phyloP scores from a whole-genome alignment of 2,329 filamentous ascomycete species.

The Monosporascus sp. region DNA sequence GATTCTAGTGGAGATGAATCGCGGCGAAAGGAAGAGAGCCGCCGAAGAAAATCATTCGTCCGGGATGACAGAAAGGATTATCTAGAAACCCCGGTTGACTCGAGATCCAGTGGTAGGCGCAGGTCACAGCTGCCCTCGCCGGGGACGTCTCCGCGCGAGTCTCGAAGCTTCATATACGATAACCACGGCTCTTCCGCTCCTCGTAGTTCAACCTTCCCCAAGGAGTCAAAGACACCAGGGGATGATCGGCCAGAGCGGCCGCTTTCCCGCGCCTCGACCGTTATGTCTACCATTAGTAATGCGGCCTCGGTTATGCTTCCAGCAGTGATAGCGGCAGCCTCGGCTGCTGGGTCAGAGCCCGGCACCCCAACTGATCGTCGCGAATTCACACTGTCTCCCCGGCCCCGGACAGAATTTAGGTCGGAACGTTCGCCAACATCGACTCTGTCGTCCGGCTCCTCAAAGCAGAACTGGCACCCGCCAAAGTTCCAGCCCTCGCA shows the following conservation, averaged over 20 bases:
- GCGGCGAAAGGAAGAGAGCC: slow-evolving; percentile 9
- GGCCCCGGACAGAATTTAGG: slow-evolving; percentile 9
- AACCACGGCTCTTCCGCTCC: slow-evolving; percentile 16
- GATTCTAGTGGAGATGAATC: slow-evolving; percentile 27
- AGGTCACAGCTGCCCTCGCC: slow-evolving; percentile 20
- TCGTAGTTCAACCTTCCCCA: slow-evolving; percentile 26
- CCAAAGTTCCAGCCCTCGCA: slow-evolving; percentile 37
- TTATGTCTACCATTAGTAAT: slow-evolving; percentile 12
- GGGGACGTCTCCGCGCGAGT: slow-evolving; percentile 18
- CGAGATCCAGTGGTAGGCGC: slow-evolving; percentile 12
- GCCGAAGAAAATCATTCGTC: slow-evolving; percentile 17
- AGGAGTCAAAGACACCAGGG: slow-evolving; percentile 15
- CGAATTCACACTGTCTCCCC: slow-evolving; percentile 9
- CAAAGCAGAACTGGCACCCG: slow-evolving; percentile 39
- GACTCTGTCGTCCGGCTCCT: slow-evolving; percentile 15
- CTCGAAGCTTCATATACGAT: slow-evolving; percentile 19
- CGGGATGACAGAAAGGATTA: slow-evolving; percentile 15
- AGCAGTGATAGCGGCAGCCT: slow-evolving; percentile 8
- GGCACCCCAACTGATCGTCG: slow-evolving; percentile 9
- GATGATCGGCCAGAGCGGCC: slow-evolving; percentile 15
- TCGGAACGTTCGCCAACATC: slow-evolving; percentile 16
- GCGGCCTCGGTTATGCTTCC: slow-evolving; percentile 14
- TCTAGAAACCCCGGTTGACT: slow-evolving; percentile 14
- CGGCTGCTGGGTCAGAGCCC: slow-evolving; percentile 5
- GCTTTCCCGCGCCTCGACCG: slow-evolving; percentile 20